Evolutionary conservation across 495 filamentous ascomycete genomes (phyloP).

Genomic region (Lichenothelia convexa): DNA sequence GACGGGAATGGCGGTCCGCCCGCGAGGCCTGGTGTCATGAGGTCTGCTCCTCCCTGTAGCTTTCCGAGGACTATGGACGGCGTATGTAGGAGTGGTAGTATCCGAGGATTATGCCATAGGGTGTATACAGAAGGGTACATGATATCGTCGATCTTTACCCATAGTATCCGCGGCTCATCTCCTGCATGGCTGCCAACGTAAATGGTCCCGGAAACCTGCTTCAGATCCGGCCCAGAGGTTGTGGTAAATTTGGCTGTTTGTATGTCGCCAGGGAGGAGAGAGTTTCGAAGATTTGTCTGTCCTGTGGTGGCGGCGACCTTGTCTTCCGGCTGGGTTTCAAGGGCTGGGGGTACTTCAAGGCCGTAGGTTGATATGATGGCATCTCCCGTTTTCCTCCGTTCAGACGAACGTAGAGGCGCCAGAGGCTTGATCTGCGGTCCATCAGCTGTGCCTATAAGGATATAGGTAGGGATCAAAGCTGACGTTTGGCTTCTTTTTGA

Average conservation of each 20-base stretch:
- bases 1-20: slow-evolving; percentile 50
- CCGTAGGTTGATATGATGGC: slow-evolving; percentile 47
- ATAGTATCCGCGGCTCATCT: slow-evolving; percentile 47
- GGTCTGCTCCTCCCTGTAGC: slow-evolving; percentile 43
- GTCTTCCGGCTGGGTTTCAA: slow-evolving; percentile 22
- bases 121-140: slow-evolving; percentile 56
- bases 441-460: too few relatives aligned
- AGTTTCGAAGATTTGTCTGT: slow-evolving; percentile 38
- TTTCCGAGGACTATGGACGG: slow-evolving; percentile 43
- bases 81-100: slow-evolving; percentile 47
- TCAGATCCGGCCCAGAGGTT: slow-evolving; percentile 45
- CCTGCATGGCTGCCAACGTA: slow-evolving; percentile 41
- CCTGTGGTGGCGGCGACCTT: slow-evolving; percentile 25
- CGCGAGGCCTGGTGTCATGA: slow-evolving; percentile 60
- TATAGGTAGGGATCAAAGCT: too few relatives aligned
- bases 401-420: slow-evolving; percentile 49
- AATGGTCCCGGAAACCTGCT: slow-evolving; percentile 42
- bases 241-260: slow-evolving; percentile 51
- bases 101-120: slow-evolving; percentile 42
- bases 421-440: slow-evolving; percentile 56
- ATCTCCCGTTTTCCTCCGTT: slow-evolving; percentile 51
- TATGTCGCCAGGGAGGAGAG: slow-evolving; percentile 45
- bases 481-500: slow-evolving; percentile 66
- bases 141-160: slow-evolving; percentile 48
- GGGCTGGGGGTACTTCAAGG: slow-evolving; percentile 26